Conservation (phyloP, 2,329 filamentous ascomycete species). For the Beauveria caledonica region DNA sequence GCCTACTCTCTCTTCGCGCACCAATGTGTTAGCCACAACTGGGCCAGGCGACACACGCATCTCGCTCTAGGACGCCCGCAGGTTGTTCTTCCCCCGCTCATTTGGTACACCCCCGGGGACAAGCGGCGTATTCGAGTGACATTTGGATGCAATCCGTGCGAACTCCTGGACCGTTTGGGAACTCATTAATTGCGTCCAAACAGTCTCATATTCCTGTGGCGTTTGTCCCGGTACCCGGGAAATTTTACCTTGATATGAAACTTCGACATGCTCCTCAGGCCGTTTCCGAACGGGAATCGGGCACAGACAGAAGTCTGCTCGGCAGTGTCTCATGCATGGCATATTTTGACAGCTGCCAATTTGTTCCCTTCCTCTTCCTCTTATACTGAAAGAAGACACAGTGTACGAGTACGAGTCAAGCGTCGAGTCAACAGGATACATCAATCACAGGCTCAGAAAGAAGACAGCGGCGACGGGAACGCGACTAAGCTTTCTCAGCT, state of each 20-base stretch:
- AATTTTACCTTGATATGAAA: neutral
- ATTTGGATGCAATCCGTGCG: neutral
- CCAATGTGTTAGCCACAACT: slow-evolving; percentile 10
- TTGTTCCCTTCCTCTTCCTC: no score
- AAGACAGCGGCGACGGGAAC: no score
- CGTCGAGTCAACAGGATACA: no score
- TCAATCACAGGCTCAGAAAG: no score
- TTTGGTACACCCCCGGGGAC: neutral
- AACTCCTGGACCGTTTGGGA: neutral
- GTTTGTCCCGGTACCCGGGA: neutral
- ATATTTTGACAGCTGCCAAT: no score
- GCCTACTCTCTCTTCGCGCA: neutral
- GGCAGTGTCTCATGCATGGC: no score
- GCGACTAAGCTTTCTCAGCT: no score
- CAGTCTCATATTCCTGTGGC: neutral
- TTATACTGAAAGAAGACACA: no score
- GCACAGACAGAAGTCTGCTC: no score
- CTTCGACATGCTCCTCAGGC: neutral
- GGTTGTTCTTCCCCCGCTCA: neutral
- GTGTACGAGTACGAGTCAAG: no score
- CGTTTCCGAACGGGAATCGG: no score
- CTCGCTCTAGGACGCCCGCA: neutral
- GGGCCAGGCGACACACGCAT: neutral
- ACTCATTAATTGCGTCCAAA: neutral
- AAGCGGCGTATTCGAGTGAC: neutral